Evolutionary conservation across 1,284 basidiomycete species (phyloP).

Genomic region (Meira nashicola): DNA sequence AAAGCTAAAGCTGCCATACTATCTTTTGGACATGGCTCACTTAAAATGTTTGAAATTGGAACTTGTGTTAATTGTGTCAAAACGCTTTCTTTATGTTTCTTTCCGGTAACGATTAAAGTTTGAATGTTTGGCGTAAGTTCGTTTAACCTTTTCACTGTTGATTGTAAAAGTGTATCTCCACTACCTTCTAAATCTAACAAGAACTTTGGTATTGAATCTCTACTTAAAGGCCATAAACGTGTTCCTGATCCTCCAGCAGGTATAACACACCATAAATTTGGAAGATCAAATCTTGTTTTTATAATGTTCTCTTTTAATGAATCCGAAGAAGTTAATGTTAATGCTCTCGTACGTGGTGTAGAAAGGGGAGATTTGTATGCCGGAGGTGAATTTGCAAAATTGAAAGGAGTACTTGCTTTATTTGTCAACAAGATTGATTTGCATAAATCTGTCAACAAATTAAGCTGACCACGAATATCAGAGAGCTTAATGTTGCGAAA

Average conservation of each 20-base stretch:
- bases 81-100: conserved; percentile 41
- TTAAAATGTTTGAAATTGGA: conserved; percentile 34
- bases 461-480: too few relatives aligned
- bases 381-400: too few relatives aligned
- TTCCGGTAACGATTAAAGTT: conserved; percentile 48
- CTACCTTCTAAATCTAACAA: conserved; percentile 46
- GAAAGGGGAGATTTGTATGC: too few relatives aligned
- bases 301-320: too few relatives aligned
- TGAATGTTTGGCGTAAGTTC: conserved; percentile 36
- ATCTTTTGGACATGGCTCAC: conserved; percentile 50
- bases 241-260: conserved; percentile 43
- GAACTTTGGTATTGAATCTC: conserved; percentile 49
- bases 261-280: conserved; percentile 13
- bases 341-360: too few relatives aligned
- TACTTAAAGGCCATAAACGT: conserved; percentile 48
- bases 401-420: too few relatives aligned
- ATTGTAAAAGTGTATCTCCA: conserved; percentile 44
- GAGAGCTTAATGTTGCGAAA: too few relatives aligned
- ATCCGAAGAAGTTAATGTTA: too few relatives aligned
- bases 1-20: conserved; percentile 45
- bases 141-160: conserved; percentile 47
- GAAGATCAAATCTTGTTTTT: too few relatives aligned
- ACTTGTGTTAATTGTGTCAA: conserved; percentile 41
- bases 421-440: too few relatives aligned
- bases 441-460: too few relatives aligned